Evolutionary conservation across 495 filamentous ascomycete species (phyloP).

Genomic region (Thermothielavioides terrestris): DNA sequence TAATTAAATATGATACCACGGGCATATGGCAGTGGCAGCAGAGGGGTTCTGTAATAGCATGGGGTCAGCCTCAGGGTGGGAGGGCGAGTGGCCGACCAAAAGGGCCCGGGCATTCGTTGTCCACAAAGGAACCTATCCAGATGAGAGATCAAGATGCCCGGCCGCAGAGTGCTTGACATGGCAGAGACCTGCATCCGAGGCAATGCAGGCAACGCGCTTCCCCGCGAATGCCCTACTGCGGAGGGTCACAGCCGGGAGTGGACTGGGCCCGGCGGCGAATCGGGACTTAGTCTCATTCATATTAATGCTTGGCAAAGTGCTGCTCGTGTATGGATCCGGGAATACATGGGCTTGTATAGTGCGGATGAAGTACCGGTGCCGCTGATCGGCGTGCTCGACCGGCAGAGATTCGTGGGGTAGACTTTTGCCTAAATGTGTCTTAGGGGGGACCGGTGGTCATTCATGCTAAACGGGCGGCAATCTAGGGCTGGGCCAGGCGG

Average conservation of each 20-base stretch:
- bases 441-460: background rate
- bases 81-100: too few relatives aligned
- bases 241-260: background rate
- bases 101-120: too few relatives aligned
- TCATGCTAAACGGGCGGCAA: conserved; percentile 11
- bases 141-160: too few relatives aligned
- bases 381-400: background rate
- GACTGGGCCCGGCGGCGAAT: background rate
- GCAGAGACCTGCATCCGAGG: background rate
- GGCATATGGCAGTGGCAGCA: background rate
- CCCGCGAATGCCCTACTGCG: too few relatives aligned
- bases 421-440: conserved; percentile 9
- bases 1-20: background rate
- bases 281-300: background rate
- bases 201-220: background rate
- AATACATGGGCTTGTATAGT: conserved; percentile 1
- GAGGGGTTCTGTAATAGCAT: background rate
- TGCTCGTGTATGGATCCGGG: background rate
- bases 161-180: too few relatives aligned
- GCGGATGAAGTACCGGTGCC: conserved; percentile 7
- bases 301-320: conserved; percentile 4
- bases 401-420: conserved; percentile 8
- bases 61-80: too few relatives aligned
- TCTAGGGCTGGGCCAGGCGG: conserved; percentile 1
- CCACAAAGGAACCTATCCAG: too few relatives aligned